Percentiles rank a stretch among this genome's conserved stretches.
Evolutionary conservation across 176 grass and related monocot species (phyloP).

Genomic region (Carex scoparia): DNA sequence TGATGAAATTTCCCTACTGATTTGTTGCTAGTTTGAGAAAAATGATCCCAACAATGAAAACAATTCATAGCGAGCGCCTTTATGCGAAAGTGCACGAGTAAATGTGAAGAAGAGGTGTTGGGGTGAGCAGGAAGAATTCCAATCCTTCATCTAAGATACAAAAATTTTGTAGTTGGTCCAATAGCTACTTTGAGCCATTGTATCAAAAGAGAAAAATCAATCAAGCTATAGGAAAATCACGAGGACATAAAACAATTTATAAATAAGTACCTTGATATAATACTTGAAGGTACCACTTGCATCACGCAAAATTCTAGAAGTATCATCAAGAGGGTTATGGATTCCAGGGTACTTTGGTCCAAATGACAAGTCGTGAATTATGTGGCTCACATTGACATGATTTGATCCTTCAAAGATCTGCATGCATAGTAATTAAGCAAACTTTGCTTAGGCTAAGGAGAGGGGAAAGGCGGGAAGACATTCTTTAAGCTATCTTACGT

Average conservation of each 20-base stretch:
- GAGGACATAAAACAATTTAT: background rate
- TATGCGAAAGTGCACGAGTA: background rate
- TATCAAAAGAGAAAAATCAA: slow-evolving; percentile 3
- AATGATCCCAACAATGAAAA: background rate
- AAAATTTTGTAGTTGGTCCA: background rate
- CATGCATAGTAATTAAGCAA: slow-evolving; percentile 19
- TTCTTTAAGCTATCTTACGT: background rate
- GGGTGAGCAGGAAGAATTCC: background rate
- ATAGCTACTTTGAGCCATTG: background rate
- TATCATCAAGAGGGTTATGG: slow-evolving; percentile 90
- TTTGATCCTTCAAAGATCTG: slow-evolving; percentile 92
- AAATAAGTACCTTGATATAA: slow-evolving; percentile 83
- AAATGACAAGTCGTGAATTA: slow-evolving; percentile 94
- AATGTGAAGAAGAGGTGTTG: background rate
- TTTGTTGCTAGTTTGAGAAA: background rate
- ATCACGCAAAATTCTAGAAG: slow-evolving; percentile 78
- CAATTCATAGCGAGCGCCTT: background rate
- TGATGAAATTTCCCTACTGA: background rate
- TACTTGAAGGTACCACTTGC: slow-evolving; percentile 94
- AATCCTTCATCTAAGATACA: background rate
- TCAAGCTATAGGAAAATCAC: background rate
- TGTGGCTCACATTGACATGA: slow-evolving; percentile 90
- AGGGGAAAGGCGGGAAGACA: background rate
- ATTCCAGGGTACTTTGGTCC: slow-evolving; percentile 90
- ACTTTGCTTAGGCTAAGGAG: background rate